Base-by-base conservation (phyloP, 352 stramenopile genomes). In the Pythium aristosporum region DNA sequence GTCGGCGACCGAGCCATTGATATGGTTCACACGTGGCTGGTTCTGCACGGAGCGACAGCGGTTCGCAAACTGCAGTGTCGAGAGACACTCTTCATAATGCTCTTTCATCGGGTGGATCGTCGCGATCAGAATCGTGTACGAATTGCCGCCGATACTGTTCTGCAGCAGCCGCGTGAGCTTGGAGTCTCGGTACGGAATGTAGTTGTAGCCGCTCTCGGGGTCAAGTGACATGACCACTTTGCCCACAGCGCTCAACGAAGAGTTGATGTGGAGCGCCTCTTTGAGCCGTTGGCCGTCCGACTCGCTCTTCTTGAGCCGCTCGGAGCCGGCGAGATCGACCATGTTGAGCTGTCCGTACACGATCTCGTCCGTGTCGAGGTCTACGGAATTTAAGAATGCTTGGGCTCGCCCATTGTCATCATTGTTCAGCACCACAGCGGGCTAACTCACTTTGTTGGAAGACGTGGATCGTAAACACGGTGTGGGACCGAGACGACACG, bases 41-140 rank as follows among this genome's bases (percentile, higher is more conserved):
- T 97, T 97, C 46, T 96, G 84, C 37, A 97, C 91, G 1, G 87
- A 96, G 64, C 91, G 85, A 61, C 88, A 97, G 25, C 89, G 82
- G 52, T 97, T 97, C 5, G 91, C 91, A 66, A 97, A 97, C 67
- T 97, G 89, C 2, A 96, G 74, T 6, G 91, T 96, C 46, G 85
- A 89, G 5, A 97, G 76, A 65, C 89, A 97, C 49, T 97, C 89
- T 67, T 97, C 89, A 46, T 96, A 96, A 69, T 97, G 88, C 50
- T 93, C 82, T 51, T 81, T 91, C 82, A 91, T 92, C 32, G 89
- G 89, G 36, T 96, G 85, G 53, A 96, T 96, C 12, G 88, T 96
- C 34, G 87, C 85, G 46, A 95, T 85, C 5, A 96, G 68, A 16
- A 82, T 89, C 60, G 85, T 94, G 53, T 88, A 91, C 47, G 80